phyloP scores from a whole-genome alignment of 331 rosid species.

The Saraca asoca region DNA sequence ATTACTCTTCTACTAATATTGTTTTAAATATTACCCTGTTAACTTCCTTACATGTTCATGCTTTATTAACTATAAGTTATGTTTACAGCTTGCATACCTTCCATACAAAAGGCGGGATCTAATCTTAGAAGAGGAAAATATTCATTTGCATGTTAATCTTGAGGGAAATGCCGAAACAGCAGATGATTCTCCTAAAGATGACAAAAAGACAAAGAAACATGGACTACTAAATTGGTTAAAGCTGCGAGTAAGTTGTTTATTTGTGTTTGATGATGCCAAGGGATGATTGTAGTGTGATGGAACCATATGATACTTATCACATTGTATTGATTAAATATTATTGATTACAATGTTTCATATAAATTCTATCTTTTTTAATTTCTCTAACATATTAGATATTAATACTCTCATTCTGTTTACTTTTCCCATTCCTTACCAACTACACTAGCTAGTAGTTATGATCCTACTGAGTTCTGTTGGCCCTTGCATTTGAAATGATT shows the following conservation, averaged over 20 bases:
- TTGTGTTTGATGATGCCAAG: constrained; percentile 30
- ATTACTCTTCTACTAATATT: background rate
- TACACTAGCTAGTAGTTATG: constrained; percentile 11
- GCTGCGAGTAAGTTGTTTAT: constrained; percentile 61
- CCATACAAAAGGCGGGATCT: constrained; percentile 94
- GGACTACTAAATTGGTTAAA: constrained; percentile 95
- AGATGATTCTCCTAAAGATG: constrained; percentile 69
- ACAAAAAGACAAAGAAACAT: constrained; percentile 84
- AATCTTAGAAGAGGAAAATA: constrained; percentile 82
- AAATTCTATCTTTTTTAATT: constrained; percentile 21
- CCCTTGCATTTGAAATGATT: constrained; percentile 7
- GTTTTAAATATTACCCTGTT: background rate
- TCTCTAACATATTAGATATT: constrained; percentile 4
- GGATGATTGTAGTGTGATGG: constrained; percentile 13
- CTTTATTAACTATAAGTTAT: constrained; percentile 32
- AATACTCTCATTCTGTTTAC: constrained; percentile 28
- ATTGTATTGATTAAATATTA: constrained; percentile 22
- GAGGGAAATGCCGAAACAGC: constrained; percentile 66
- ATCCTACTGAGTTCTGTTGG: constrained; percentile 10
- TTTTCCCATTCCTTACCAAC: constrained; percentile 27
- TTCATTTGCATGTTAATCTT: constrained; percentile 70
- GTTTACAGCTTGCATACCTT: constrained; percentile 88
- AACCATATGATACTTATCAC: constrained; percentile 7
- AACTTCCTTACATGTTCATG: constrained; percentile 1
- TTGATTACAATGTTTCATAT: constrained; percentile 24